Base-by-base conservation (phyloP, 805 yeast species). In the Starmerella roubikii region DNA sequence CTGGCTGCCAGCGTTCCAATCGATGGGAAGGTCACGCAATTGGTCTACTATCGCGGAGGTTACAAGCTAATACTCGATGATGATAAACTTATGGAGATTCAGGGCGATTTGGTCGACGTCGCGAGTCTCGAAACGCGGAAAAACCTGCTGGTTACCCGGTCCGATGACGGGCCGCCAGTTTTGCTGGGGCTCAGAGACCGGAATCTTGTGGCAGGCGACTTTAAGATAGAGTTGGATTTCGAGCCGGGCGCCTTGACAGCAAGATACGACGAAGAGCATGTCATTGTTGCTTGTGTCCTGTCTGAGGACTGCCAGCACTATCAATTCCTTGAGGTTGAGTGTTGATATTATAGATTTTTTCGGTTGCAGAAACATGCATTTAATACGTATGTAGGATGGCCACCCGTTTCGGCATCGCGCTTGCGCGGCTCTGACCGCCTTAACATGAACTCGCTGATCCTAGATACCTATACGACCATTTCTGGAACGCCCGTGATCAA, bases 241-340 rank as follows among this genome's bases (percentile, higher is more conserved):
- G 38, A 37, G 30, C 44, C 47, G 2, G 23, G 18, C 2, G 39
- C 47, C 3, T 23, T 38, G 4, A 30, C 39, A 11, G 34, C 38
- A 2, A 24, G 41, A 3, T 15, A 16, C n/a, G 39, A 37, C 10
- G 31, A 20, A 10, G 35, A 32, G 12, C 5, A 24, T 27, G 4
- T 3, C 7, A 23, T 30, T 13, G 21, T 28, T 2, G 40, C 34
- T 7, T 44, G 47, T 24, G 40, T 38, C 3, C 23, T 44, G 9
- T 40, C 47, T 10, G 39, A 40, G 17, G 47, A 44, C 32, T 30
- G 36, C 12, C 47, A 37, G 25, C 47, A 44, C 22, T 44, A 36
- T 19, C 37, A 41, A 30, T 41, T 44, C 23, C 4, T 35, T 4
- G 45, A 41, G 17, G 4, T 8, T 15, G 5, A 4, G 6, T 11